A percentile compares a stretch with the other conserved stretches of the same genome.
Conservation (phyloP, 345 rosid genomes). For the Salix suchowensis region DNA sequence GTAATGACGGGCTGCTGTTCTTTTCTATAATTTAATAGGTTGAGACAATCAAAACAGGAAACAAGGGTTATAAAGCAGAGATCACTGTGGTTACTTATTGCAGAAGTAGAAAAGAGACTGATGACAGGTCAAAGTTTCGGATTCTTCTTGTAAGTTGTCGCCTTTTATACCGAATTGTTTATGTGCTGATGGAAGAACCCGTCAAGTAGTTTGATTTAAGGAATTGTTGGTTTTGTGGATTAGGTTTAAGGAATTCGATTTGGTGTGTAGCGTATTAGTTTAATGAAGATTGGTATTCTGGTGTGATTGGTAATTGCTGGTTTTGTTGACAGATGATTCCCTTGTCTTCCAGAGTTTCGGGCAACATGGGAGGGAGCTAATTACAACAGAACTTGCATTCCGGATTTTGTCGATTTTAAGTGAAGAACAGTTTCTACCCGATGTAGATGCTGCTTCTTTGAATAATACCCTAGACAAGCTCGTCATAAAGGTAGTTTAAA, state of each 20-base stretch:
- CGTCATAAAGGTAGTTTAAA: conserved; percentile 58
- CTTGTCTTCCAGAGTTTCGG: conserved; percentile 99
- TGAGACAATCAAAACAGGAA: conserved; percentile 53
- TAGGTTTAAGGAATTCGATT: conserved; percentile 1
- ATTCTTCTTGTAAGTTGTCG: conserved; percentile 81
- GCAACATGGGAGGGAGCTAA: conserved; percentile 97
- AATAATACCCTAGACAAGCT: conserved; percentile 58
- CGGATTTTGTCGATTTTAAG: conserved; percentile 77
- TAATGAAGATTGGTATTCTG: conserved; percentile 25
- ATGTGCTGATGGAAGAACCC: not conserved
- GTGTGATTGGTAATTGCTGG: conserved; percentile 50
- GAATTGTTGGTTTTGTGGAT: not conserved
- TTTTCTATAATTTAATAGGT: conserved; percentile 25
- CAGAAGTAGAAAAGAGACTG: conserved; percentile 35
- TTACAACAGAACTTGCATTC: conserved; percentile 84
- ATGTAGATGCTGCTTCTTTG: conserved; percentile 31
- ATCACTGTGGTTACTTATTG: conserved; percentile 62
- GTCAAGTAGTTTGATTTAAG: not conserved
- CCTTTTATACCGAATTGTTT: not conserved
- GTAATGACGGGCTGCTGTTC: not conserved
- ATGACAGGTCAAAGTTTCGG: conserved; percentile 68
- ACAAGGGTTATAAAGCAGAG: conserved; percentile 68
- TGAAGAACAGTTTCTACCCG: conserved; percentile 72
- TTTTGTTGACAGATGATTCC: conserved; percentile 88
- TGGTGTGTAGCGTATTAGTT: conserved; percentile 28